These are phyloP conservation scores for Rhodotorula diobovata DNA, from an alignment of 768 basidiomycete species.

Conservation along the genomic window DNA sequence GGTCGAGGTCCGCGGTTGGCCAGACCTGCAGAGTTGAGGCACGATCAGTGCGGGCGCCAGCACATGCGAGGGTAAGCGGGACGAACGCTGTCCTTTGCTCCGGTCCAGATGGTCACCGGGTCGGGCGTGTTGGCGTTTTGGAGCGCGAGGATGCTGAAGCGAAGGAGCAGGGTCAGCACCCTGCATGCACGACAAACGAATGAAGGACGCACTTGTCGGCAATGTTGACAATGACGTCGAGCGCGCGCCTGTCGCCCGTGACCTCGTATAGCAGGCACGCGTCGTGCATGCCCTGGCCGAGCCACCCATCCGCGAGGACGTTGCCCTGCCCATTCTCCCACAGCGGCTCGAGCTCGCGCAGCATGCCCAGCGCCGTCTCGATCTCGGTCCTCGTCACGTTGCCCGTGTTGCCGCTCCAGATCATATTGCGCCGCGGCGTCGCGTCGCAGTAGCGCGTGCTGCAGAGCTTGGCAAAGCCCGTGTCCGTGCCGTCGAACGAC, in stretches of 20 bases:
- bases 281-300: slow-evolving; percentile 29
- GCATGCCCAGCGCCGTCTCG: slow-evolving; percentile 30
- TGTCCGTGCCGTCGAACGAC: slow-evolving; percentile 8
- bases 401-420: slow-evolving; percentile 15
- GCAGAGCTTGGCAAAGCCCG: slow-evolving; percentile 24
- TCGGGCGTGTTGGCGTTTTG: slow-evolving; percentile 24
- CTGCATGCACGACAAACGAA: too few species aligned
- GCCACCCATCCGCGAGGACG: slow-evolving; percentile 14
- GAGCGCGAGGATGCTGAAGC: slow-evolving; percentile 26
- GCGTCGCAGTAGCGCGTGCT: slow-evolving; percentile 20
- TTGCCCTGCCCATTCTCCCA: slow-evolving; percentile 24
- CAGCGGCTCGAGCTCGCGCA: slow-evolving; percentile 15
- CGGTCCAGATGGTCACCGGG: slow-evolving; percentile 22
- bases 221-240: slow-evolving; percentile 20
- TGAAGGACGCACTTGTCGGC: slow-evolving; percentile 28
- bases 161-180: too few species aligned
- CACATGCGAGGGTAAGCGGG: neutral
- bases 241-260: slow-evolving; percentile 29
- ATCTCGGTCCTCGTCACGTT: slow-evolving; percentile 31
- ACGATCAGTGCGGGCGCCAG: neutral
- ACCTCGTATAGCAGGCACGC: slow-evolving; percentile 29
- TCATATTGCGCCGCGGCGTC: neutral
- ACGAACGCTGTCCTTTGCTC: slow-evolving; percentile 14
- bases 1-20: slow-evolving; percentile 2
- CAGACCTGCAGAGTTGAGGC: slow-evolving; percentile 1